phyloP scores from a whole-genome alignment of 164 flowering plant species.

The Brasenia schreberi region DNA sequence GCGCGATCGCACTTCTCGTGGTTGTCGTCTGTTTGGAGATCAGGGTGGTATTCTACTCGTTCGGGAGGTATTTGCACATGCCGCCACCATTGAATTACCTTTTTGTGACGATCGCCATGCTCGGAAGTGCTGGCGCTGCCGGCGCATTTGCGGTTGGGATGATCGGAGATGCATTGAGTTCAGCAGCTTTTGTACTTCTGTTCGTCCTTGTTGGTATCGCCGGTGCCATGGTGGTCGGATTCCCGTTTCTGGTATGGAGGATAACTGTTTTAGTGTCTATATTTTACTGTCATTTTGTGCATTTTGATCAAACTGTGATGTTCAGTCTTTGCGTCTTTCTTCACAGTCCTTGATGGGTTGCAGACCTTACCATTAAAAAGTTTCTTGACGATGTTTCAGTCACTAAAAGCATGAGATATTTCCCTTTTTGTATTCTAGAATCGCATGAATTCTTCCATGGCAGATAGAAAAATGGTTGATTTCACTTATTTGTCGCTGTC shows the following conservation, averaged over 20 bases:
- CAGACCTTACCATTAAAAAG: not conserved
- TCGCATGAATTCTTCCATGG: not conserved
- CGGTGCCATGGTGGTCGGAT: slow-evolving; percentile 83
- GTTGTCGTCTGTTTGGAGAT: slow-evolving; percentile 79
- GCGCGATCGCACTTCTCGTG: slow-evolving; percentile 65
- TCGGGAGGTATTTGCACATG: slow-evolving; percentile 80
- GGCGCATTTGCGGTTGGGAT: slow-evolving; percentile 74
- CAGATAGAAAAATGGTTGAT: too few species aligned
- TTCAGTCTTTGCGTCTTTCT: not conserved
- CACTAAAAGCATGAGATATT: not conserved
- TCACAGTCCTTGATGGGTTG: not conserved
- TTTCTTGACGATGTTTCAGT: not conserved
- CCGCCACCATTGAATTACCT: slow-evolving; percentile 83
- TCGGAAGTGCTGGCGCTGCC: slow-evolving; percentile 76
- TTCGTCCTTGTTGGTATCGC: slow-evolving; percentile 73
- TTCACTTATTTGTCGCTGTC: too few species aligned
- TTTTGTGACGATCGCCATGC: slow-evolving; percentile 72
- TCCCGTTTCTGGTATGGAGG: slow-evolving; percentile 65
- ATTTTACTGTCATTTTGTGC: not conserved
- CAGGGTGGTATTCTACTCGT: slow-evolving; percentile 86
- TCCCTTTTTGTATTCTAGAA: not conserved
- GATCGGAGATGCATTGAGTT: slow-evolving; percentile 69
- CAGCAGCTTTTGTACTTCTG: slow-evolving; percentile 48
- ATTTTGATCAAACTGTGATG: not conserved
- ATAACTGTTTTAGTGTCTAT: not conserved